Evolutionary conservation across 1,284 basidiomycete genomes (phyloP), one percentile per base, ranked within the genome.

Genomic region (Vanrija pseudolonga): DNA sequence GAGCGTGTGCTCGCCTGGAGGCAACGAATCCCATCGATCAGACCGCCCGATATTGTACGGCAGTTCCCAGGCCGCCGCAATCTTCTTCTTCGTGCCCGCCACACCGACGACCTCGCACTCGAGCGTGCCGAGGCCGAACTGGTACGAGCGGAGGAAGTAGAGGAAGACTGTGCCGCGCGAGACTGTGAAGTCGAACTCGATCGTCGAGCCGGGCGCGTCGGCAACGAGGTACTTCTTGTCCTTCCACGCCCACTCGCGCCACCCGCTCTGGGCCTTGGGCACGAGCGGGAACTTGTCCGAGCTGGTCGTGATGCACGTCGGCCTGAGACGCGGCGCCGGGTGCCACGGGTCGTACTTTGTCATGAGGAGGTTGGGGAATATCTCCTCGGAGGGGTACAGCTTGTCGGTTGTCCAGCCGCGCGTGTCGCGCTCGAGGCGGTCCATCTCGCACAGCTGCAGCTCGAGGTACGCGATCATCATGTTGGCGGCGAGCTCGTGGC

Each of bases 91-190:
- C 22, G 50, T 43, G 22, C 57, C 50, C 5, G 8, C 49, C 38
- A 63, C 64, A 3, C 68, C 66, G 43, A 68, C 73, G 36, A 68
- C 63, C 74, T 73, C 75, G 51, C 75, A 77, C 49, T 66, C 59
- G 23, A 72, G 60, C 26, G 59, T 70, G 6, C 75, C 75, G 20
- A 77, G 44, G 1, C 71, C 71, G 56, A 73, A 73, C 22, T 61
- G 62, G 56, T 61, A 65, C 36, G 68, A 69, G 28, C 61, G 57
- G 32, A 77, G 52, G 11, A 64, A 63, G 59, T 76, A 76, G 51
- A 77, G 62, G 55, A 73, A 75, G 59, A 75, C 62, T n/a, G 65
- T 48, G 18, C 75, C 75, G 3, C 70, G 55, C 20, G 47, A 57
- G 6, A 72, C 72, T n/a, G 68, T 64, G 43, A 77, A 51, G 38